phyloP scores from a whole-genome alignment of 441 rosid genomes.

The Daphne laureola region DNA sequence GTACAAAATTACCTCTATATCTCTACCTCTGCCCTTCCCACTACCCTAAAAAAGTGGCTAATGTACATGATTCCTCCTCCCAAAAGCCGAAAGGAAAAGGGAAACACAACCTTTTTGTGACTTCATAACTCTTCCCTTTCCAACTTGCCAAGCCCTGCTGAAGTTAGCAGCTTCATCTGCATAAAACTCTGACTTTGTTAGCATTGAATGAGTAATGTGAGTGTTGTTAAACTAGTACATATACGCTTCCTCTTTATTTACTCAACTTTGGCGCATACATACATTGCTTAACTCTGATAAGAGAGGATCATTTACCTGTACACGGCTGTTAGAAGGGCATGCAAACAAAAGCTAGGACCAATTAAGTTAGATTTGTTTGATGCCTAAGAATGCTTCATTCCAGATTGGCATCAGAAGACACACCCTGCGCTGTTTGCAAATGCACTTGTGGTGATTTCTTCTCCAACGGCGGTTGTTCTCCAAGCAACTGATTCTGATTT shows the following conservation, averaged over 20 bases:
- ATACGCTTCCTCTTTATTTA: too few species aligned
- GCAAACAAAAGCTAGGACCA: slow-evolving; percentile 40
- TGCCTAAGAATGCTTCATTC: slow-evolving; percentile 45
- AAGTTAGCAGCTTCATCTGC: slow-evolving; percentile 56
- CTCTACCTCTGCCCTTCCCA: slow-evolving; percentile 46
- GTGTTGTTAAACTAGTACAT: too few species aligned
- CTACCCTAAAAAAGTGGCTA: slow-evolving; percentile 41
- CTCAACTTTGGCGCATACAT: too few species aligned
- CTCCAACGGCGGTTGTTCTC: slow-evolving; percentile 33
- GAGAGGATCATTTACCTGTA: slow-evolving; percentile 50
- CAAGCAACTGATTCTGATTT: slow-evolving; percentile 48
- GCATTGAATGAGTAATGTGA: too few species aligned
- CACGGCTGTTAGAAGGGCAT: slow-evolving; percentile 57
- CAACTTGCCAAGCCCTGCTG: slow-evolving; percentile 26
- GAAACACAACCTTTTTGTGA: slow-evolving; percentile 16
- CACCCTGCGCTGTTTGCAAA: slow-evolving; percentile 52
- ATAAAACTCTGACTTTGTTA: slow-evolving; percentile 13
- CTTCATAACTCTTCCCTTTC: slow-evolving; percentile 21
- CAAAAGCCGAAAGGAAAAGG: slow-evolving; percentile 3
- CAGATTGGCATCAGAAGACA: slow-evolving; percentile 55
- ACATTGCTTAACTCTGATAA: too few species aligned
- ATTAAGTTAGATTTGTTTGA: slow-evolving; percentile 37
- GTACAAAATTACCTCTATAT: slow-evolving; percentile 64
- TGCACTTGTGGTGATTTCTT: slow-evolving; percentile 45
- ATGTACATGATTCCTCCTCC: slow-evolving; percentile 49